Conservation (phyloP, 176 grass and related monocot genomes). For the Saccharum officinarum region DNA sequence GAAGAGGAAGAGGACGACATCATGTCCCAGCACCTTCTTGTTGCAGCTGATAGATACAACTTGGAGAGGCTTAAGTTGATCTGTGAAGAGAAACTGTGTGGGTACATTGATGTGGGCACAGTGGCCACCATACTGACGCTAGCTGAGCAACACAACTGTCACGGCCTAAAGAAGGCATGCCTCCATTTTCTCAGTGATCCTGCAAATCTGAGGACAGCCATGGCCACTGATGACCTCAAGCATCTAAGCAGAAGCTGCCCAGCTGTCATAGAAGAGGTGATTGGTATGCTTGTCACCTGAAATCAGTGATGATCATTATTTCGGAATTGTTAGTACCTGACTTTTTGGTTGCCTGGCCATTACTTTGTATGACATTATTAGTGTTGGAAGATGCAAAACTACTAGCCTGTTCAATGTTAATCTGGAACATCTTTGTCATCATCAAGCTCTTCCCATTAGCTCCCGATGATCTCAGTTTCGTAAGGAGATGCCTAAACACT, state of each 20-base stretch:
- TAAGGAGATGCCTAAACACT: neutral
- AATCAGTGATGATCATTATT: neutral
- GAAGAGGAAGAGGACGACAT: constrained; percentile 3
- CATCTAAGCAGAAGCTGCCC: neutral
- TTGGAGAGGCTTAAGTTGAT: constrained; percentile 45
- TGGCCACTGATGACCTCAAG: neutral
- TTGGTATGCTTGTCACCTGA: neutral
- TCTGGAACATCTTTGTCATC: neutral
- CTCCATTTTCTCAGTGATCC: neutral
- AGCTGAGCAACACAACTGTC: neutral
- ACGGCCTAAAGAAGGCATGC: constrained; percentile 6
- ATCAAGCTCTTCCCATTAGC: neutral
- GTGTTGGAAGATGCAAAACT: neutral
- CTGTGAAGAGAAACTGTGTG: constrained; percentile 42
- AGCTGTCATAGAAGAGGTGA: neutral
- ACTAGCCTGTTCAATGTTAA: neutral
- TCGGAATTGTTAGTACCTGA: neutral
- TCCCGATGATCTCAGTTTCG: neutral
- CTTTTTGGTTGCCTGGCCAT: neutral
- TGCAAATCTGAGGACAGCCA: neutral
- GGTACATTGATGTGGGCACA: neutral
- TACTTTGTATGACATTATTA: neutral
- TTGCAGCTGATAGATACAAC: constrained; percentile 45
- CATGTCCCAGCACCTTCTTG: constrained; percentile 41
- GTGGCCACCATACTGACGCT: neutral